Evolutionary conservation across 192 early-diverging fungal genomes (phyloP).

Genomic region (Gryganskiella cystojenkinii): DNA sequence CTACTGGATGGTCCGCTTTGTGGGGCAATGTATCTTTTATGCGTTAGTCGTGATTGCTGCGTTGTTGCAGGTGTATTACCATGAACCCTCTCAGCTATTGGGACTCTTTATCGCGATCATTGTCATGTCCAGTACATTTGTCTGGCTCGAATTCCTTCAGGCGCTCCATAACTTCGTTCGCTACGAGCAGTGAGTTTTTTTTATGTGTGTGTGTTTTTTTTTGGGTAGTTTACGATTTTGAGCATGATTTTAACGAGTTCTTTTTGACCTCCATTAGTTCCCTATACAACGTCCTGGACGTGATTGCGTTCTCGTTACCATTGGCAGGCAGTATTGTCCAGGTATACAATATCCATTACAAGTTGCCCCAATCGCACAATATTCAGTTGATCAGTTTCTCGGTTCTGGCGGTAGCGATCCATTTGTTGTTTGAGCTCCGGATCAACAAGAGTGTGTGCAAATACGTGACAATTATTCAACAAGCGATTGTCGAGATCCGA

Average conservation of each 20-base stretch:
- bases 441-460: slow-evolving; percentile 24
- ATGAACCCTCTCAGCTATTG: background rate
- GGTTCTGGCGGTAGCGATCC: slow-evolving; percentile 16
- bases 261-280: too few relatives aligned
- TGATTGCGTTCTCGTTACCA: slow-evolving; percentile 2
- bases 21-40: slow-evolving; percentile 20
- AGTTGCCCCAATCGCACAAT: too few relatives aligned
- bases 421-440: slow-evolving; percentile 25
- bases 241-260: too few relatives aligned
- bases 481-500: slow-evolving; percentile 14
- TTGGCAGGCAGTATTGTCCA: background rate
- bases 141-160: slow-evolving; percentile 21
- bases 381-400: slow-evolving; percentile 25
- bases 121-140: background rate
- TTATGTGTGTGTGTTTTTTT: too few relatives aligned
- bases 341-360: background rate
- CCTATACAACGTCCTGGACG: slow-evolving; percentile 8
- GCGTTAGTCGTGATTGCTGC: background rate
- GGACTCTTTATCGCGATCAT: slow-evolving; percentile 16
- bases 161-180: background rate
- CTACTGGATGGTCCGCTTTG: slow-evolving; percentile 10
- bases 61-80: slow-evolving; percentile 4
- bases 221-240: too few relatives aligned
- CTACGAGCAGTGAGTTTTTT: too few relatives aligned
- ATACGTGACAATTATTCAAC: slow-evolving; percentile 31